phyloP scores from a whole-genome alignment of 805 yeast genomes.

The Ogataea nitratoaversa region DNA sequence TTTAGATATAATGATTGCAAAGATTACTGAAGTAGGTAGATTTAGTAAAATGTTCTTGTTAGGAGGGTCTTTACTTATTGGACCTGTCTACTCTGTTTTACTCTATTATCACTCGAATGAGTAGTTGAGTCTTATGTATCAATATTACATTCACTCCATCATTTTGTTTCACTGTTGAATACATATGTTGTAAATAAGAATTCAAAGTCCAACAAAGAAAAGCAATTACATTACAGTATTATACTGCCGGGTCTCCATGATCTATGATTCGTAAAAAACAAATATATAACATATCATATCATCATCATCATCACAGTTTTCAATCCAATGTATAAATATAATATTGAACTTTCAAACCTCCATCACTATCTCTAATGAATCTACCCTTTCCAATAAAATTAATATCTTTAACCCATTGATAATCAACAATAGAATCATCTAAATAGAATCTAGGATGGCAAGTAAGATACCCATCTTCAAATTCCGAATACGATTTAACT shows the following conservation, averaged over 20 bases:
- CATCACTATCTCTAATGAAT: conserved; percentile 45
- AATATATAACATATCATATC: not conserved
- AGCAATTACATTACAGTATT: too few species aligned
- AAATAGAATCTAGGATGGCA: conserved; percentile 42
- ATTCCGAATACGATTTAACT: conserved; percentile 29
- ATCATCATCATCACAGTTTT: not conserved
- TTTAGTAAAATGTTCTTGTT: too few species aligned
- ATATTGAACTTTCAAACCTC: conserved; percentile 51
- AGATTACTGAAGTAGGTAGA: too few species aligned
- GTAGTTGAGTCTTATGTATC: too few species aligned
- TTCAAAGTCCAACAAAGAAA: too few species aligned
- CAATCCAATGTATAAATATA: conserved; percentile 36
- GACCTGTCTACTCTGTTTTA: too few species aligned
- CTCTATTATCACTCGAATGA: too few species aligned
- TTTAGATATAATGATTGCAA: too few species aligned
- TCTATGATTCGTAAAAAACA: not conserved
- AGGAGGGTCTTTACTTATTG: too few species aligned
- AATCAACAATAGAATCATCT: conserved; percentile 38
- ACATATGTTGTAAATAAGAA: too few species aligned
- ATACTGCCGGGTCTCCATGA: not conserved
- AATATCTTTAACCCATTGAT: conserved; percentile 48
- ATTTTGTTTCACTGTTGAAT: too few species aligned
- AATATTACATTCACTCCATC: too few species aligned
- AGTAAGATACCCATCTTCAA: conserved; percentile 47
- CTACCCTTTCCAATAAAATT: conserved; percentile 58